Conservation (phyloP, 176 grass and related monocot species). For the Oryza rufipogon region DNA sequence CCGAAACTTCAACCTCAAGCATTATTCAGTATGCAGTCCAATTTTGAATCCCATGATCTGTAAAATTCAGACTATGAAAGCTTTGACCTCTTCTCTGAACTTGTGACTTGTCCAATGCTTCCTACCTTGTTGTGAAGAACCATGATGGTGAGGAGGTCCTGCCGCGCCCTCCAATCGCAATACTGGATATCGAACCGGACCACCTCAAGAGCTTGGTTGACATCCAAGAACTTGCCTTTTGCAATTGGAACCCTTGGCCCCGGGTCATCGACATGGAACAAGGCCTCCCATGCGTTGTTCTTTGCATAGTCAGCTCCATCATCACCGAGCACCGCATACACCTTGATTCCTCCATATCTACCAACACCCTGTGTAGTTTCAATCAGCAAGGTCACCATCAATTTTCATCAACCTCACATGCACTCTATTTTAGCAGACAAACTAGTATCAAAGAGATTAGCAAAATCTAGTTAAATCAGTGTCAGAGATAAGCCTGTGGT, state of each 20-base stretch:
- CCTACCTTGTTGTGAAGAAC: slow-evolving; percentile 86
- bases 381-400: not conserved
- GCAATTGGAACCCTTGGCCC: slow-evolving; percentile 68
- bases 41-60: not conserved
- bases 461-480: not conserved
- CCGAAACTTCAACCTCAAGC: not conserved
- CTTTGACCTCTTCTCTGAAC: not conserved
- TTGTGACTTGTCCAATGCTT: not conserved
- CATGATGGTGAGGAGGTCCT: slow-evolving; percentile 93
- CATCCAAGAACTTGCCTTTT: slow-evolving; percentile 76
- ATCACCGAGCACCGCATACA: slow-evolving; percentile 76
- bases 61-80: not conserved
- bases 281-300: slow-evolving; percentile 62
- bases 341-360: slow-evolving; percentile 75
- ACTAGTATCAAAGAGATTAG: not conserved
- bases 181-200: slow-evolving; percentile 96
- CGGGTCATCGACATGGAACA: slow-evolving; percentile 91
- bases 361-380: slow-evolving; percentile 54
- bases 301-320: slow-evolving; percentile 52
- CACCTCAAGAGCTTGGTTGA: slow-evolving; percentile 89
- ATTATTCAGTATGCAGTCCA: not conserved
- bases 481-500: not conserved
- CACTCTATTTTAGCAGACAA: not conserved
- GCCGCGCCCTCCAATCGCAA: slow-evolving; percentile 89
- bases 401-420: not conserved